Conservation (phyloP, 306 rosid species). For the Lathyrus tuberosus region DNA sequence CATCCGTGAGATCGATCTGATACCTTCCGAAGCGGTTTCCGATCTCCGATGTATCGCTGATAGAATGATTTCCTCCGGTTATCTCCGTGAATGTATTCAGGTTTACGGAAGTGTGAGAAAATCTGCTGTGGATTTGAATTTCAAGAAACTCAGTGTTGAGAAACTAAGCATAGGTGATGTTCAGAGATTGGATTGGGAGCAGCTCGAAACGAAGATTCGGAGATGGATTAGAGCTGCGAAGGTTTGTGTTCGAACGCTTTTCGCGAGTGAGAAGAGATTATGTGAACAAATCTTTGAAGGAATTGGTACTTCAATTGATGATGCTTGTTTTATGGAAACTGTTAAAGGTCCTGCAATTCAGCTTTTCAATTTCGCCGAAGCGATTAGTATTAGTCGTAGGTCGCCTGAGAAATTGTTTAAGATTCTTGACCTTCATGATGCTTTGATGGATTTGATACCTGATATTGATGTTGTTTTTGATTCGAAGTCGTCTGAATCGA, state of each 20-base stretch:
- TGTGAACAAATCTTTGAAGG: slow-evolving; percentile 89
- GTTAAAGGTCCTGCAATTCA: slow-evolving; percentile 93
- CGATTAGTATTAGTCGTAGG: slow-evolving; percentile 84
- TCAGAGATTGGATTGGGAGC: slow-evolving; percentile 90
- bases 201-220: slow-evolving; percentile 84
- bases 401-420: slow-evolving; percentile 94
- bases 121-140: slow-evolving; percentile 76
- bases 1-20: slow-evolving; percentile 95
- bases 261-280: slow-evolving; percentile 87
- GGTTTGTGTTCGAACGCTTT: slow-evolving; percentile 75
- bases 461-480: slow-evolving; percentile 88
- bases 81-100: slow-evolving; percentile 84
- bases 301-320: slow-evolving; percentile 77
- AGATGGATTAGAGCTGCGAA: slow-evolving; percentile 90
- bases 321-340: slow-evolving; percentile 92
- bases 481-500: slow-evolving; percentile 81
- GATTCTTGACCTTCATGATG: slow-evolving; percentile 90
- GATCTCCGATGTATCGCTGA: slow-evolving; percentile 88
- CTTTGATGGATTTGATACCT: slow-evolving; percentile 80
- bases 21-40: slow-evolving; percentile 68
- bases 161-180: slow-evolving; percentile 92
- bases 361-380: slow-evolving; percentile 90
- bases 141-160: slow-evolving; percentile 72
- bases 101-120: slow-evolving; percentile 92
- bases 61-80: slow-evolving; percentile 87